phyloP scores from a whole-genome alignment of 2,329 filamentous ascomycete species.

The Talaromyces sp. region DNA sequence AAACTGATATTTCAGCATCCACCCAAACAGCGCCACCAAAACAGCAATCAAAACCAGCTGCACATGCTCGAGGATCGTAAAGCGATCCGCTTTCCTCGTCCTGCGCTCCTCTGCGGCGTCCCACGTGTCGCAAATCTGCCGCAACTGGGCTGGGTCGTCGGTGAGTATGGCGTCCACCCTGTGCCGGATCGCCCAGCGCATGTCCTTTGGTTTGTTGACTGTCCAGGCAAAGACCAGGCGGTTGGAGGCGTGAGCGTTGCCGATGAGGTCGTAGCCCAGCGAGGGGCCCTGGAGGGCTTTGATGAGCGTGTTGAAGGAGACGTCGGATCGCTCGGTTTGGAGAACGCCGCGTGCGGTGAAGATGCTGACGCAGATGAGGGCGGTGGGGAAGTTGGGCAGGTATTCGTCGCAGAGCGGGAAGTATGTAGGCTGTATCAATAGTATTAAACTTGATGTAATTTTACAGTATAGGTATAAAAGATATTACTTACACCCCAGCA shows the following conservation, averaged over 20 bases:
- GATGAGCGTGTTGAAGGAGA: slow-evolving; percentile 75
- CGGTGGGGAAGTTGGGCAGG: slow-evolving; percentile 35
- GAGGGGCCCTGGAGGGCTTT: slow-evolving; percentile 59
- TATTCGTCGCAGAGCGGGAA: slow-evolving; percentile 58
- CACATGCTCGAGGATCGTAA: slow-evolving; percentile 4
- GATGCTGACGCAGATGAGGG: slow-evolving; percentile 39
- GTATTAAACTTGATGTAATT: neutral
- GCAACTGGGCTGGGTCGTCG: slow-evolving; percentile 60
- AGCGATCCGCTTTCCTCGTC: neutral
- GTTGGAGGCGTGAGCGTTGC: slow-evolving; percentile 50
- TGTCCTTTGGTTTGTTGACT: slow-evolving; percentile 70
- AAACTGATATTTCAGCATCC: neutral
- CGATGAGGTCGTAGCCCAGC: slow-evolving; percentile 61
- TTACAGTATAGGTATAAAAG: no score
- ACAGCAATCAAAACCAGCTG: neutral
- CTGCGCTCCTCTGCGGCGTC: neutral
- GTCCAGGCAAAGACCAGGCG: slow-evolving; percentile 76
- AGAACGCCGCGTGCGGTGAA: slow-evolving; percentile 67
- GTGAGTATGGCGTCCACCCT: slow-evolving; percentile 76
- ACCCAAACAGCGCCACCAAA: neutral
- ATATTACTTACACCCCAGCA: slow-evolving; percentile 71
- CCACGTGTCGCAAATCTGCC: slow-evolving; percentile 8
- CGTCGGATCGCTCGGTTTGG: slow-evolving; percentile 48
- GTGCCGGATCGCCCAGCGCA: slow-evolving; percentile 71
- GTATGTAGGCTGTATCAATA: slow-evolving; percentile 52